These are phyloP conservation scores for Populus hybrid DNA, from an alignment of 441 rosid genomes.

Conservation along the genomic window DNA sequence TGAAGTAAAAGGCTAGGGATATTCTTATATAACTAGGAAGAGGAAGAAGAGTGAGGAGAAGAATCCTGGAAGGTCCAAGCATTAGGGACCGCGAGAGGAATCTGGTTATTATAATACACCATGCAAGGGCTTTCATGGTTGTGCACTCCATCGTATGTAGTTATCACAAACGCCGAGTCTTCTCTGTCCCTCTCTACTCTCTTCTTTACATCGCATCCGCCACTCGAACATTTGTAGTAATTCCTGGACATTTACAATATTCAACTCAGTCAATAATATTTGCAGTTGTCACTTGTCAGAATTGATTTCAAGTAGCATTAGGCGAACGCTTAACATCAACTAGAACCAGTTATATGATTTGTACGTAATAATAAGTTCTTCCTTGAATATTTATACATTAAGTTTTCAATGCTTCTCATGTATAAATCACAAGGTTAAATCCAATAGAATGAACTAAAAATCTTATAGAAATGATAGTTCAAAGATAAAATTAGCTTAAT, in stretches of 20 bases:
- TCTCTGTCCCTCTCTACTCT: conserved; percentile 68
- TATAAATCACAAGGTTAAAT: too few relatives aligned
- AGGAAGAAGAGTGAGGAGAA: conserved; percentile 26
- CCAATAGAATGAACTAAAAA: too few relatives aligned
- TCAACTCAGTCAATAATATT: too few relatives aligned
- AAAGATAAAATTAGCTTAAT: too few relatives aligned
- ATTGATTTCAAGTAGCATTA: too few relatives aligned
- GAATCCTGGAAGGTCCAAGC: conserved; percentile 28
- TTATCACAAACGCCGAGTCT: conserved; percentile 57
- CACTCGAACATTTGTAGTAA: conserved; percentile 66
- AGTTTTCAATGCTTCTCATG: too few relatives aligned
- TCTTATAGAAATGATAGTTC: too few relatives aligned
- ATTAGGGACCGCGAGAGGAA: conserved; percentile 13
- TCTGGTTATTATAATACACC: conserved; percentile 35
- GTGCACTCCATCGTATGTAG: conserved; percentile 72
- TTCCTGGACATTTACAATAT: conserved; percentile 36
- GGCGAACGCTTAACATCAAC: too few relatives aligned
- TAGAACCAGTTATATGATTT: too few relatives aligned
- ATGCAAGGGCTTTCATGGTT: conserved; percentile 55
- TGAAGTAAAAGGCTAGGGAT: neutral
- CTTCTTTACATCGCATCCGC: conserved; percentile 72
- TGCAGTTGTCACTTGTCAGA: too few relatives aligned
- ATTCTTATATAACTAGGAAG: neutral
- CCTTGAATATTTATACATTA: too few relatives aligned
- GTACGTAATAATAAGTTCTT: too few relatives aligned